Conservation (phyloP, 2,329 filamentous ascomycete species). For the Thielaviopsis punctulata region DNA sequence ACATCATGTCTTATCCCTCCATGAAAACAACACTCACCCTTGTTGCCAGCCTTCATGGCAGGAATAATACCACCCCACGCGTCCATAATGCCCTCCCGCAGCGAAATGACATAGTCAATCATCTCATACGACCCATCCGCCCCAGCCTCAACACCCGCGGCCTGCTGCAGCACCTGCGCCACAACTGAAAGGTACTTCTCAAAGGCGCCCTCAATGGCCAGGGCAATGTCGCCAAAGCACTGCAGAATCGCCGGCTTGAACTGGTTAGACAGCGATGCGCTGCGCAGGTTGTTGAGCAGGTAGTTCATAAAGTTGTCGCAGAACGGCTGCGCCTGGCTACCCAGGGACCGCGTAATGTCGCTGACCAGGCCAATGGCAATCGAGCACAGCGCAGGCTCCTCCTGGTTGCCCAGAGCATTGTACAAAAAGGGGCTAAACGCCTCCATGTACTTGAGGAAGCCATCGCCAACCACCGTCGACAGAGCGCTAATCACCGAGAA, state of each 20-base stretch:
- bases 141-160: conserved; percentile 62
- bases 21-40: conserved; percentile 42
- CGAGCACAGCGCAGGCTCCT: conserved; percentile 82
- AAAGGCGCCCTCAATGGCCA: conserved; percentile 80
- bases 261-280: conserved; percentile 74
- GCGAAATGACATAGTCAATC: conserved; percentile 87
- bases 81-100: conserved; percentile 97
- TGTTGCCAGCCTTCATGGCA: conserved; percentile 70
- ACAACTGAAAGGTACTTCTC: conserved; percentile 88
- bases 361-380: conserved; percentile 97
- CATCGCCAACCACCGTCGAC: conserved; percentile 76
- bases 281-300: conserved; percentile 78
- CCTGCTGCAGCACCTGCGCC: conserved; percentile 85
- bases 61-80: conserved; percentile 95
- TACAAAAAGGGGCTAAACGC: conserved; percentile 83
- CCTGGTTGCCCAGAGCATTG: conserved; percentile 86
- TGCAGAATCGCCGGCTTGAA: conserved; percentile 97
- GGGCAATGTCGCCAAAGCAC: conserved; percentile 94
- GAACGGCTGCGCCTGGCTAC: conserved; percentile 79
- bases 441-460: conserved; percentile 96
- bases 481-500: conserved; percentile 88
- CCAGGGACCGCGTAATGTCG: conserved; percentile 84
- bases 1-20: no score
- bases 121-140: conserved; percentile 82
- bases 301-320: conserved; percentile 99